Conservation (phyloP, 345 rosid species). For the Syzygium grande region DNA sequence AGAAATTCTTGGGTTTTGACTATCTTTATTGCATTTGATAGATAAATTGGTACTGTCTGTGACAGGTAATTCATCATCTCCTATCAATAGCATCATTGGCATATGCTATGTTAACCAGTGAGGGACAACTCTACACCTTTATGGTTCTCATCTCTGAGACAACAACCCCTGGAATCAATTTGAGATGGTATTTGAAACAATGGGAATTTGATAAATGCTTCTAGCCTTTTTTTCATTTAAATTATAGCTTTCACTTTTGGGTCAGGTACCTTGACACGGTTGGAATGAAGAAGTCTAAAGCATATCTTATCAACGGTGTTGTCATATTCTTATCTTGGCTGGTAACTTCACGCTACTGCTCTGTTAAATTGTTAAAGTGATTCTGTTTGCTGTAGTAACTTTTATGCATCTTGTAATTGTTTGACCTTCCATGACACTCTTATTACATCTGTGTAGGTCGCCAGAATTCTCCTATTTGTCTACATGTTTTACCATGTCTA, state of each 20-base stretch:
- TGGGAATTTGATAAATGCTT: not conserved
- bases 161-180: slow-evolving; percentile 52
- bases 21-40: not conserved
- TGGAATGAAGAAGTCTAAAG: slow-evolving; percentile 49
- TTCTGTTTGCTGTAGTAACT: not conserved
- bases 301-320: slow-evolving; percentile 46
- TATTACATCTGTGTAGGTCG: slow-evolving; percentile 25
- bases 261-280: slow-evolving; percentile 51
- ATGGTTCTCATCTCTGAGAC: slow-evolving; percentile 57
- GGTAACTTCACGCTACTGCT: slow-evolving; percentile 14
- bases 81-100: slow-evolving; percentile 32
- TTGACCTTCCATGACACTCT: not conserved
- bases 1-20: not conserved
- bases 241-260: not conserved
- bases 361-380: not conserved
- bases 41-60: not conserved
- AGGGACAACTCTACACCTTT: slow-evolving; percentile 46
- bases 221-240: not conserved
- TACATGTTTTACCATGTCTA: slow-evolving; percentile 44
- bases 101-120: slow-evolving; percentile 45
- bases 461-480: slow-evolving; percentile 41
- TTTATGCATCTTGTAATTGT: not conserved
- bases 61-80: slow-evolving; percentile 47
- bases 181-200: slow-evolving; percentile 40
- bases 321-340: slow-evolving; percentile 48